Base-by-base conservation (phyloP, 148 eudicot genomes). In the Rhododendron ovatum region DNA sequence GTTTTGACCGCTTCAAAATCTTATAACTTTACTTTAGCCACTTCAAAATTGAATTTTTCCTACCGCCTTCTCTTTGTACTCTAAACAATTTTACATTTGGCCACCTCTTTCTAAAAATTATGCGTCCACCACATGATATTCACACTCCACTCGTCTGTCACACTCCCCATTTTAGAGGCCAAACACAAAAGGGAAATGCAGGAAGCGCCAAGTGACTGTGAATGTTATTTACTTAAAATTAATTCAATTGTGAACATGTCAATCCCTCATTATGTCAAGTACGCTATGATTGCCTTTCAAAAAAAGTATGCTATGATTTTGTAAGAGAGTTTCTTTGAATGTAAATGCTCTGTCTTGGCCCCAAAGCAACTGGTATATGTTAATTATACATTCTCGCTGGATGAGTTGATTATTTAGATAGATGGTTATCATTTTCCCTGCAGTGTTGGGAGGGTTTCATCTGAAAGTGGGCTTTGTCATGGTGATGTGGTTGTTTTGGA, bases 401-500 rank as follows among this genome's bases (percentile, higher is more conserved):
- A 61, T 51, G 26, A 47, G 45, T 30, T 86, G 28, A 65, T 86
- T 71, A 5, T 50, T 81, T 12, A 28, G n/a, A 13, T 17, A 15
- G 33, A 75, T 59, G 12, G 55, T 82, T 43, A 61, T 65, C 76
- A 18, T 57, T 83, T 88, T 51, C 87, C 35, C 67, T 92, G 91
- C 96, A 97, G 99, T 90, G 94, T 97, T 51, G 98, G 99, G 89
- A 89, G 86, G 77, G 89, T 87, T 85, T 93, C 98, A 76, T 93
- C 98, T 50, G 95, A 93, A 71, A 85, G 95, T 83, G 96, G 96
- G 73, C 95, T 97, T 86, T 92, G 91, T 71, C 93, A 93, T 89
- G 99, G 94, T 86, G 98, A 97, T 88, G 98, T 92, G 74, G 93
- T 97, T 89, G 95, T 97, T 89, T 91, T 97, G 90, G 99, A 97